phyloP scores from a whole-genome alignment of 345 rosid genomes.

The Populus euphratica region DNA sequence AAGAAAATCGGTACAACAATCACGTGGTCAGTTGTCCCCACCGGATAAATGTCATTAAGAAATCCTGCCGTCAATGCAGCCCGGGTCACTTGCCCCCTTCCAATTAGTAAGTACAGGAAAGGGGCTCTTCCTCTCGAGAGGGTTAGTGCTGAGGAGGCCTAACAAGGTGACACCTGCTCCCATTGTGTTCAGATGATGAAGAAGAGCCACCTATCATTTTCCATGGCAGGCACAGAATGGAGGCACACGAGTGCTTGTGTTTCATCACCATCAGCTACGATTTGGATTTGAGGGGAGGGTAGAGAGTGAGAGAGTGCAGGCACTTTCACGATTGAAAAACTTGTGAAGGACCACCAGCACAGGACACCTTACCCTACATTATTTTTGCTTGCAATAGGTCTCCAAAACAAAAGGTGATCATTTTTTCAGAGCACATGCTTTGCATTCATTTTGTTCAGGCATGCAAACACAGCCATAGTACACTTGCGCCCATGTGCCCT shows the following conservation, averaged over 20 bases:
- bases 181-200: background rate
- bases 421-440: slow-evolving; percentile 24
- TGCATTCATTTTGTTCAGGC: slow-evolving; percentile 33
- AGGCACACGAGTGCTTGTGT: slow-evolving; percentile 32
- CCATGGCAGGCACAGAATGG: slow-evolving; percentile 12
- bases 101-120: background rate
- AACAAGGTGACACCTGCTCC: slow-evolving; percentile 7
- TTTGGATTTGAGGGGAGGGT: background rate
- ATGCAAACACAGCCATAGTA: slow-evolving; percentile 17
- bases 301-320: background rate
- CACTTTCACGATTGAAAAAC: background rate
- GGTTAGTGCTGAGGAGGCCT: background rate
- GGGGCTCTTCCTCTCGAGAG: background rate
- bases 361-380: background rate
- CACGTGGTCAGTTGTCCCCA: slow-evolving; percentile 29
- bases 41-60: background rate
- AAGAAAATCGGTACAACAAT: slow-evolving; percentile 12
- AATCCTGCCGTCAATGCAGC: background rate
- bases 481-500: slow-evolving; percentile 48
- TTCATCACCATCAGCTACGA: slow-evolving; percentile 27
- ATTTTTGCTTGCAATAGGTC: background rate
- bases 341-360: background rate
- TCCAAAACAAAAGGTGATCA: background rate
- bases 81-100: background rate
- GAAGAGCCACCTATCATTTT: slow-evolving; percentile 10